Conservation (phyloP, 768 basidiomycete species). For the Auricularia heimuer region DNA sequence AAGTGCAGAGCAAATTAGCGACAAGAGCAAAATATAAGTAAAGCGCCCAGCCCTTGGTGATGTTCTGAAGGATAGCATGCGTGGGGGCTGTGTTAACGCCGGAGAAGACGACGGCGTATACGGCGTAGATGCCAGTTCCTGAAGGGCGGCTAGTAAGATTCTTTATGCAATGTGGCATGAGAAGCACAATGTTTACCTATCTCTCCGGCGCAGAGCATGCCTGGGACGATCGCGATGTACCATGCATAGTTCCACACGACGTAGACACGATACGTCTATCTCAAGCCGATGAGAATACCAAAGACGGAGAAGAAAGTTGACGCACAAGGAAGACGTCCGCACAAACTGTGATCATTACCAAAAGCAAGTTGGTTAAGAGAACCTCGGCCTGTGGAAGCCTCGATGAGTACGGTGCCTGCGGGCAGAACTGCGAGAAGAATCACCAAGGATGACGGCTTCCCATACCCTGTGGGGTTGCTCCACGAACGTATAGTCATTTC, state of each 20-base stretch:
- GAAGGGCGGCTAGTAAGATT: no score
- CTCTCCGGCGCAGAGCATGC: constrained; percentile 21
- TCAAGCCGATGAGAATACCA: background rate
- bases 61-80: background rate
- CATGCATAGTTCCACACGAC: constrained; percentile 25
- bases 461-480: background rate
- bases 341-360: background rate
- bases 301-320: background rate
- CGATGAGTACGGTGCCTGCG: background rate
- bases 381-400: background rate
- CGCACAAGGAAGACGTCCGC: background rate
- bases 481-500: background rate
- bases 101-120: background rate
- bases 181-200: constrained; percentile 14
- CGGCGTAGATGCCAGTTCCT: background rate
- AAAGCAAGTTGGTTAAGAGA: background rate
- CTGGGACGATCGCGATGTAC: constrained; percentile 21
- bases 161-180: no score
- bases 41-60: background rate
- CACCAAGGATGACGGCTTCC: background rate
- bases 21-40: background rate
- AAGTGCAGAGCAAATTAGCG: background rate
- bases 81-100: background rate
- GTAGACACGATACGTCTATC: constrained; percentile 24
- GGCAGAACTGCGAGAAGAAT: background rate